A percentile compares a stretch with the other conserved stretches of the same genome.
phyloP scores from a whole-genome alignment of 345 rosid genomes.

The Excoecaria cochinchinensis region DNA sequence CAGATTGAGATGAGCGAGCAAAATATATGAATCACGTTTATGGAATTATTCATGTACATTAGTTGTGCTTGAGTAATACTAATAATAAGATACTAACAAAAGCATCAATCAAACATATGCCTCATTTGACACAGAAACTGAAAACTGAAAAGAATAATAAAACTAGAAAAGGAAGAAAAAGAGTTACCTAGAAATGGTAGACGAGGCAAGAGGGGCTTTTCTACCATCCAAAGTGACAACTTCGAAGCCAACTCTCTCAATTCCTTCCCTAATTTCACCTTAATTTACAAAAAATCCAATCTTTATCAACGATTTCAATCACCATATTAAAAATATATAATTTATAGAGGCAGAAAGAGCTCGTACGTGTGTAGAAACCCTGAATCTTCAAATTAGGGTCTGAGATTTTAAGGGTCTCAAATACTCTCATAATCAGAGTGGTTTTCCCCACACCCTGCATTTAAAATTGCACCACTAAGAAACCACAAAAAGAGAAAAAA shows the following conservation, averaged over 20 bases:
- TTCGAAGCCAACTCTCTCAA: conserved; percentile 61
- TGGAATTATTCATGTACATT: neutral
- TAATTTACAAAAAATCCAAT: neutral
- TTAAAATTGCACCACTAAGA: too few relatives aligned
- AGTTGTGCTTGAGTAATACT: neutral
- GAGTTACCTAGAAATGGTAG: conserved; percentile 44
- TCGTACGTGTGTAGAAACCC: conserved; percentile 60
- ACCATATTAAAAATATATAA: neutral
- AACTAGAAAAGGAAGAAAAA: neutral
- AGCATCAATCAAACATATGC: neutral
- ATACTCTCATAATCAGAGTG: conserved; percentile 57
- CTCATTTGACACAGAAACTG: neutral
- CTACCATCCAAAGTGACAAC: conserved; percentile 63
- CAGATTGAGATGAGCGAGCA: neutral
- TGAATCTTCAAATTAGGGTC: conserved; percentile 54
- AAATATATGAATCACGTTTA: neutral
- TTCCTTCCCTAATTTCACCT: conserved; percentile 57
- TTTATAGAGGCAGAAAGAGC: neutral
- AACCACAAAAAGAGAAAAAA: neutral
- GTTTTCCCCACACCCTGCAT: conserved; percentile 74
- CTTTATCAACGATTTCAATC: neutral
- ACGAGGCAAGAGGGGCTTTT: conserved; percentile 54
- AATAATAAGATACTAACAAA: neutral
- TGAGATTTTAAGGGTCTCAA: conserved; percentile 46
- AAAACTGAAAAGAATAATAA: neutral